These are phyloP conservation scores for Paracoccidioides brasiliensis DNA, from an alignment of 2,329 filamentous ascomycete genomes.

Conservation along the genomic window DNA sequence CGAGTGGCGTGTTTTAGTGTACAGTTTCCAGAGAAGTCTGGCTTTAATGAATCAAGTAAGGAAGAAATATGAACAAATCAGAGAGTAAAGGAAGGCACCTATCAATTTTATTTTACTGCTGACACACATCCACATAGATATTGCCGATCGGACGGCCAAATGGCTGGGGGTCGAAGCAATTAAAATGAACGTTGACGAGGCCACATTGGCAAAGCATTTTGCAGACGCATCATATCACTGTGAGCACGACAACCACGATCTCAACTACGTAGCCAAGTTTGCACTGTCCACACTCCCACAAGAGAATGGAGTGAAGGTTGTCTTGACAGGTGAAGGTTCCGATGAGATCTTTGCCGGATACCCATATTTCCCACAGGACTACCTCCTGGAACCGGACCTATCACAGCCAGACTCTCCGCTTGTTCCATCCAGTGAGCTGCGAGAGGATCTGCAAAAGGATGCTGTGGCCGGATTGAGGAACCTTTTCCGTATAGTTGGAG, in stretches of 20 bases:
- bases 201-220: slow-evolving; percentile 30
- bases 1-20: slow-evolving; percentile 39
- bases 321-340: slow-evolving; percentile 41
- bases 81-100: background rate
- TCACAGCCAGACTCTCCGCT: slow-evolving; percentile 21
- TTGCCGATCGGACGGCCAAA: slow-evolving; percentile 37
- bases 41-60: slow-evolving; percentile 38
- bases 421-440: background rate
- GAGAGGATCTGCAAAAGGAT: background rate
- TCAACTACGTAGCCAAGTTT: slow-evolving; percentile 42
- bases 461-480: background rate
- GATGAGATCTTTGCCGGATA: slow-evolving; percentile 47
- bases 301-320: slow-evolving; percentile 39
- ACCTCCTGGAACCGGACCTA: slow-evolving; percentile 37
- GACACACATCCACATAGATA: slow-evolving; percentile 15
- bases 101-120: background rate
- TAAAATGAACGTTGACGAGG: slow-evolving; percentile 33
- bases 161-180: slow-evolving; percentile 35
- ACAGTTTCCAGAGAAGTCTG: slow-evolving; percentile 38
- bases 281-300: slow-evolving; percentile 36
- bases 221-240: slow-evolving; percentile 35
- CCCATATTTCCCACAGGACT: slow-evolving; percentile 33
- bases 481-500: background rate
- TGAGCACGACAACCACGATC: slow-evolving; percentile 36
- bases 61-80: background rate